Evolutionary conservation across 108 stramenopile genomes (phyloP).

Genomic region (Cylindrotheca fusiformis): DNA sequence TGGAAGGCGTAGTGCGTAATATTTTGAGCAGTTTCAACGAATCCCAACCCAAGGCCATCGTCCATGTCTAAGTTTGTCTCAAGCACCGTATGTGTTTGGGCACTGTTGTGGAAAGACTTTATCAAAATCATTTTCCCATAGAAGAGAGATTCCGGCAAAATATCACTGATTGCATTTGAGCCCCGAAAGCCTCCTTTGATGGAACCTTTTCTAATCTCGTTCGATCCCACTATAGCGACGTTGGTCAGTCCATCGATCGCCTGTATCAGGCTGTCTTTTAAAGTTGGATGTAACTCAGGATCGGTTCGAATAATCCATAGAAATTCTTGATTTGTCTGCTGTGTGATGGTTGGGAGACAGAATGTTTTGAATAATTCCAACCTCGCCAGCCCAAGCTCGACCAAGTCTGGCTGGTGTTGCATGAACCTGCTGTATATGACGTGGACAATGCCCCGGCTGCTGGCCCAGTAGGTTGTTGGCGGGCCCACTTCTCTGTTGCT

Average conservation of each 20-base stretch:
- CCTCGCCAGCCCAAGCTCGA: conserved; percentile 40
- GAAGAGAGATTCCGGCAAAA: not conserved
- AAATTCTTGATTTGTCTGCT: conserved; percentile 44
- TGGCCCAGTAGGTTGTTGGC: no score
- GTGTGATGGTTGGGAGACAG: conserved; percentile 37
- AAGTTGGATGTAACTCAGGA: conserved; percentile 28
- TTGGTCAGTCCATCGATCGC: conserved; percentile 29
- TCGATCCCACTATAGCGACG: conserved; percentile 17
- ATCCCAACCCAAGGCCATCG: conserved; percentile 41
- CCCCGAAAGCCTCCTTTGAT: not conserved
- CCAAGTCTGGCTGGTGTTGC: conserved; percentile 48
- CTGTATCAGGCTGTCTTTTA: conserved; percentile 26
- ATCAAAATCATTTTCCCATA: not conserved
- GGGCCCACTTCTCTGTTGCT: no score
- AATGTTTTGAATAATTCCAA: conserved; percentile 45
- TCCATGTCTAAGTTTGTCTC: conserved; percentile 81
- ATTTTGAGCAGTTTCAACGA: conserved; percentile 15
- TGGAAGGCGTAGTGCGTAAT: conserved; percentile 6
- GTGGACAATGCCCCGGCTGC: conserved; percentile 36
- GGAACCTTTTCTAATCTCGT: not conserved
- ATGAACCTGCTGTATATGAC: conserved; percentile 58
- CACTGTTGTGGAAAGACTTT: not conserved
- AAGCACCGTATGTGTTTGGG: conserved; percentile 16
- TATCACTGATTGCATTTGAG: not conserved
- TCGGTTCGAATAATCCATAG: conserved; percentile 53